phyloP scores from a whole-genome alignment of 352 stramenopile species.

The Pythium brassicae region DNA sequence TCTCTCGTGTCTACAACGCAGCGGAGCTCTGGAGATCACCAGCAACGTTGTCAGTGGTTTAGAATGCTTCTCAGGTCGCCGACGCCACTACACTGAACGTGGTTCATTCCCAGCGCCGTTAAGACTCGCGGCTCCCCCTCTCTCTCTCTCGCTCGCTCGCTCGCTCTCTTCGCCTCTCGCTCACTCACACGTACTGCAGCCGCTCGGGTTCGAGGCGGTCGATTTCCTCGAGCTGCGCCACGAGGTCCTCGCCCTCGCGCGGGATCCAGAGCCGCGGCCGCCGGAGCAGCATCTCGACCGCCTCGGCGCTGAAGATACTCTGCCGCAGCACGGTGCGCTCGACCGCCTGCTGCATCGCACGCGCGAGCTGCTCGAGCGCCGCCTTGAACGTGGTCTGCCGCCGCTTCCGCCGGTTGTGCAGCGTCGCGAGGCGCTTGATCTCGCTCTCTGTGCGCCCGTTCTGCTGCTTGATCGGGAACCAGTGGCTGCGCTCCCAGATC shows the following conservation, averaged over 20 bases:
- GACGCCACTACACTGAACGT: no score
- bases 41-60: no score
- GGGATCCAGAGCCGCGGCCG: slow-evolving; percentile 41
- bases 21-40: no score
- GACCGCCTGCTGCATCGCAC: slow-evolving; percentile 16
- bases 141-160: not conserved
- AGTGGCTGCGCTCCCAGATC: slow-evolving; percentile 45
- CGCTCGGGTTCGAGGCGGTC: slow-evolving; percentile 32
- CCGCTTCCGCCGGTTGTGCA: slow-evolving; percentile 40
- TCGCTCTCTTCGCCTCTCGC: no score
- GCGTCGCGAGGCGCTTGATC: slow-evolving; percentile 19
- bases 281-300: slow-evolving; percentile 24
- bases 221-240: slow-evolving; percentile 29
- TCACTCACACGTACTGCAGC: slow-evolving; percentile 8
- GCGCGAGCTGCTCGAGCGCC: slow-evolving; percentile 22
- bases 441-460: slow-evolving; percentile 27
- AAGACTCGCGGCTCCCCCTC: not conserved
- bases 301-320: slow-evolving; percentile 30
- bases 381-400: slow-evolving; percentile 32
- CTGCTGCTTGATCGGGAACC: slow-evolving; percentile 47
- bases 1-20: no score
- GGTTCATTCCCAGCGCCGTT: not conserved
- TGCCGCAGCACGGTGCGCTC: slow-evolving; percentile 27
- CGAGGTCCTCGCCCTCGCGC: slow-evolving; percentile 25
- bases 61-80: not conserved